A percentile compares a stretch with the other conserved stretches of the same genome.
Evolutionary conservation across 2,329 filamentous ascomycete species (phyloP).

Genomic region (Lomentospora prolificans): DNA sequence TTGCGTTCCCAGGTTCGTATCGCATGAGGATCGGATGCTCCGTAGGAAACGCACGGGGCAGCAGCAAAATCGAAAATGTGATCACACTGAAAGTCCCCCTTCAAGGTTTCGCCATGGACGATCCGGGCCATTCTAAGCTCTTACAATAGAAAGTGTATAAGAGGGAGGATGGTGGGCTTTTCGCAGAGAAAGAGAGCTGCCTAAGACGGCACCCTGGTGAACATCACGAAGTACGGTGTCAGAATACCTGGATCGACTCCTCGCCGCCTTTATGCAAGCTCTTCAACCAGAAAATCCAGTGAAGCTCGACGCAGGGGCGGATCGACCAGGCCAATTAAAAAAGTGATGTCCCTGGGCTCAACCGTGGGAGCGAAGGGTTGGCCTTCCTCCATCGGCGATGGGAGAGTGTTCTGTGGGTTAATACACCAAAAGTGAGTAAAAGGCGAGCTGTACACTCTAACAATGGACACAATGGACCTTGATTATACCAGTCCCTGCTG

Average conservation of each 20-base stretch:
- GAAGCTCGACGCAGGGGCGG: not conserved
- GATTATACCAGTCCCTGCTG: no score
- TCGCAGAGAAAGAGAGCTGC: not conserved
- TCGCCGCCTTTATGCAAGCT: not conserved
- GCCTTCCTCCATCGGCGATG: no score
- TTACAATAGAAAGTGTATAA: not conserved
- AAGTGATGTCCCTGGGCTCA: not conserved
- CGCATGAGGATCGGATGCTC: not conserved
- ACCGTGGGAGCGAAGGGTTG: not conserved
- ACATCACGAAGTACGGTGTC: not conserved
- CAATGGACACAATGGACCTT: no score
- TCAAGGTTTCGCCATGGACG: not conserved
- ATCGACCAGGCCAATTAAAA: not conserved
- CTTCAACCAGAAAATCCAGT: not conserved
- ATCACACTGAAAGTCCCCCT: not conserved
- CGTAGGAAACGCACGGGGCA: not conserved
- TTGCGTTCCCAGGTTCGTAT: not conserved
- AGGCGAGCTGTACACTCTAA: no score
- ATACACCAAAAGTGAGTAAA: no score
- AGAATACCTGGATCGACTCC: not conserved
- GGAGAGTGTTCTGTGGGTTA: not conserved
- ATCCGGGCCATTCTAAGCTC: not conserved
- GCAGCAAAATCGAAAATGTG: not conserved
- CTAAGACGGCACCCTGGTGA: not conserved
- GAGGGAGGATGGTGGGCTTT: not conserved